These are phyloP conservation scores for Aspergillus flavus DNA, from an alignment of 2,329 filamentous ascomycete genomes.

Conservation along the genomic window DNA sequence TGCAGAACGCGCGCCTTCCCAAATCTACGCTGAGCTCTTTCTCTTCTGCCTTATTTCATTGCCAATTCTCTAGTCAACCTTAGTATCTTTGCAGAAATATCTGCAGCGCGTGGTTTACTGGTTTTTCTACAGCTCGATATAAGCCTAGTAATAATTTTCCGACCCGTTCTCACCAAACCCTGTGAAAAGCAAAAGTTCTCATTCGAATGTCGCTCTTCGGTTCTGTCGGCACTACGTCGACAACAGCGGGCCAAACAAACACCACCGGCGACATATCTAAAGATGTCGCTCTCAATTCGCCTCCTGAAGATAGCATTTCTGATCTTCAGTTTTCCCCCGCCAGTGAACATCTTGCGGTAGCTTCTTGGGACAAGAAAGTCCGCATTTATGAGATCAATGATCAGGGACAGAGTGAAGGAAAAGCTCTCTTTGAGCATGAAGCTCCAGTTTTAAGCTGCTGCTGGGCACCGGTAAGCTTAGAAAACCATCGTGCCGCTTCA, in stretches of 20 bases:
- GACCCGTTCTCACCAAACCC: background rate
- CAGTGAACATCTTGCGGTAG: constrained; percentile 80
- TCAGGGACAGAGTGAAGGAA: constrained; percentile 78
- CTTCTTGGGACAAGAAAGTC: constrained; percentile 98
- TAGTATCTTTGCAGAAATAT: background rate
- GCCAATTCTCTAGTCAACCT: background rate
- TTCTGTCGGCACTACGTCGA: constrained; percentile 50
- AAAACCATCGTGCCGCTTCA: background rate
- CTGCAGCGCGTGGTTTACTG: background rate
- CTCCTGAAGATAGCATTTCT: constrained; percentile 87
- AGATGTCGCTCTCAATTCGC: constrained; percentile 76
- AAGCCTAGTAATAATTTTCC: background rate
- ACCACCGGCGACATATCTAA: constrained; percentile 89
- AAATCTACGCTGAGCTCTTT: background rate
- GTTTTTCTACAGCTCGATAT: constrained; percentile 3
- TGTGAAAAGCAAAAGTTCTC: constrained; percentile 20
- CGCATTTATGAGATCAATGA: constrained; percentile 89
- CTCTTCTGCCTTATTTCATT: background rate
- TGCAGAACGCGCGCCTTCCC: background rate
- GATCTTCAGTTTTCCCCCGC: constrained; percentile 80
- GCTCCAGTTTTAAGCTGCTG: constrained; percentile 81
- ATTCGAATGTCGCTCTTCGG: constrained; percentile 56
- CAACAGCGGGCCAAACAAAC: constrained; percentile 58
- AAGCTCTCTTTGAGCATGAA: constrained; percentile 83
- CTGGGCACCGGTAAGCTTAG: constrained; percentile 76